These are phyloP conservation scores for Rheum nobile DNA, from an alignment of 148 eudicot genomes.

Conservation along the genomic window DNA sequence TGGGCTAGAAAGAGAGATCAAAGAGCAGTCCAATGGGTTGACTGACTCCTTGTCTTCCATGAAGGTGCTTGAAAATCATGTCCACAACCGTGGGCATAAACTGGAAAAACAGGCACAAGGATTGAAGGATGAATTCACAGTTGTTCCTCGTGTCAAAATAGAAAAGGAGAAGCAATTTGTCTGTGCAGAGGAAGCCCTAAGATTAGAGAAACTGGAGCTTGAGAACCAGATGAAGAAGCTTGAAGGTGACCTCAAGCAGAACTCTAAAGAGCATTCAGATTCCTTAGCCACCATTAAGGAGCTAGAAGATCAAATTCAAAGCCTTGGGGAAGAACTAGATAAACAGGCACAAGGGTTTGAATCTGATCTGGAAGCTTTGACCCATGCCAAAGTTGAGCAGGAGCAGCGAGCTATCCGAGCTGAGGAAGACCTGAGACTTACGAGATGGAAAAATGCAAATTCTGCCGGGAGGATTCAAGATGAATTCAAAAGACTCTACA, in stretches of 20 bases:
- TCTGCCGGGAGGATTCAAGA: constrained; percentile 79
- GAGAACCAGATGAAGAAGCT: constrained; percentile 47
- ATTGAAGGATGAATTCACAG: constrained; percentile 11
- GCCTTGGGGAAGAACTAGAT: constrained; percentile 65
- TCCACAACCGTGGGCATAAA: constrained; percentile 12
- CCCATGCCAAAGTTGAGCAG: constrained; percentile 59
- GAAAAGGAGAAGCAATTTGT: constrained; percentile 14
- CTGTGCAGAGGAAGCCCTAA: constrained; percentile 36
- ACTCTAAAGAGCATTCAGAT: constrained; percentile 36
- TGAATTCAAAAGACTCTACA: constrained; percentile 55
- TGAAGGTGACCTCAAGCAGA: constrained; percentile 41
- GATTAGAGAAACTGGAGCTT: constrained; percentile 41
- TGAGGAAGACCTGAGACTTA: constrained; percentile 61
- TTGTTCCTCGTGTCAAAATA: constrained; percentile 5
- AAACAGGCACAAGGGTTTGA: constrained; percentile 60
- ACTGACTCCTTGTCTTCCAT: constrained; percentile 18
- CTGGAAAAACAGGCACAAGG: constrained; percentile 18
- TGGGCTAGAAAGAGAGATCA: constrained; percentile 25
- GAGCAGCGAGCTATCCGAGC: constrained; percentile 84
- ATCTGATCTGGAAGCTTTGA: constrained; percentile 67
- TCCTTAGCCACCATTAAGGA: constrained; percentile 34
- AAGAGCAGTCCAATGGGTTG: constrained; percentile 19
- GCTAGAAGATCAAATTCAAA: constrained; percentile 46
- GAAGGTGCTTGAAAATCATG: constrained; percentile 21
- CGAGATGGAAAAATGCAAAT: constrained; percentile 56